These are phyloP conservation scores for Ambrosia hybrid DNA, from an alignment of 140 eudicot species.

Conservation along the genomic window DNA sequence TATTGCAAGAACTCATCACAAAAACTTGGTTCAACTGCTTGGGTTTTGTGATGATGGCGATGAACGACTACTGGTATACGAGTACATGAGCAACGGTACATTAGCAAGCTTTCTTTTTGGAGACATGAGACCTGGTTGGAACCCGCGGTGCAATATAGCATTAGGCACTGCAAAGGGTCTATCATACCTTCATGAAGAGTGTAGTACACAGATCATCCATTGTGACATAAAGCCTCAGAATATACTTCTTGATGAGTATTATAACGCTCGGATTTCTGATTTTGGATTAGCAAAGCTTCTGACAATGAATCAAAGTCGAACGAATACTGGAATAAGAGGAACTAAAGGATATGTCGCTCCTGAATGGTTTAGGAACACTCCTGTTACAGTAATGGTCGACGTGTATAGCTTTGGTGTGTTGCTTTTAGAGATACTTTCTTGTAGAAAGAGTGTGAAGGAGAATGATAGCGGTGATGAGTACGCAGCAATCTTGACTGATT, in stretches of 20 bases:
- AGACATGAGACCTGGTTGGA: conserved; percentile 35
- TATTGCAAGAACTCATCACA: conserved; percentile 42
- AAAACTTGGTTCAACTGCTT: conserved; percentile 35
- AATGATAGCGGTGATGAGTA: background rate
- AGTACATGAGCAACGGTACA: conserved; percentile 41
- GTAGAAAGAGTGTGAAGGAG: conserved; percentile 34
- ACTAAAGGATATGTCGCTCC: conserved; percentile 52
- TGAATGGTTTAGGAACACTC: conserved; percentile 44
- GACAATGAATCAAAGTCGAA: conserved; percentile 31
- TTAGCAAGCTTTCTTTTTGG: conserved; percentile 33
- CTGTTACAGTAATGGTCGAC: conserved; percentile 36
- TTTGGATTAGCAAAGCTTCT: conserved; percentile 43
- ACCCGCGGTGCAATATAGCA: conserved; percentile 24
- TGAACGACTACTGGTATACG: conserved; percentile 42
- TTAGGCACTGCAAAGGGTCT: conserved; percentile 40
- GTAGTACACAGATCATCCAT: conserved; percentile 44
- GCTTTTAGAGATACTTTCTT: conserved; percentile 35
- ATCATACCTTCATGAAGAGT: conserved; percentile 43
- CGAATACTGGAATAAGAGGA: conserved; percentile 41
- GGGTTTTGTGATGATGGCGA: conserved; percentile 44
- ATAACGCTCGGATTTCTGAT: conserved; percentile 29
- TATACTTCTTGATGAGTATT: conserved; percentile 37
- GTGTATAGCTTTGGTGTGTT: conserved; percentile 42
- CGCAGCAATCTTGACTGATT: conserved; percentile 34
- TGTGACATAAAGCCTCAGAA: conserved; percentile 48